These are phyloP conservation scores for Umbelopsis isabellina DNA, from an alignment of 192 early-diverging fungal species.

Conservation along the genomic window DNA sequence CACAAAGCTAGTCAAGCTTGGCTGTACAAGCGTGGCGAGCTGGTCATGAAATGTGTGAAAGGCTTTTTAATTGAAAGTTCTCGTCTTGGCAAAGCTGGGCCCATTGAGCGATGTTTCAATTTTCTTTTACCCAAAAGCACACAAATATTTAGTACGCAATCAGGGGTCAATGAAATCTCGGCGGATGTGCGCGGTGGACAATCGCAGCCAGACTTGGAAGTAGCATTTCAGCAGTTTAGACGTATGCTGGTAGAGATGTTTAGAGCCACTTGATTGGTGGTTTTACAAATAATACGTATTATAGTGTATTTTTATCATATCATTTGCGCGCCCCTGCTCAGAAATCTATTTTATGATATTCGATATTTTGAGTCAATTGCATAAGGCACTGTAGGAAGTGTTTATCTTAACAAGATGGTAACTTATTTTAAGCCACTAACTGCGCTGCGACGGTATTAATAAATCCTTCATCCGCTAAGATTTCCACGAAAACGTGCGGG, in stretches of 20 bases:
- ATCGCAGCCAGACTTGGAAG: constrained; percentile 31
- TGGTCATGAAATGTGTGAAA: constrained; percentile 54
- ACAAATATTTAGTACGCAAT: constrained; percentile 13
- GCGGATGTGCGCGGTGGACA: constrained; percentile 4
- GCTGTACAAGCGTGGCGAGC: constrained; percentile 50
- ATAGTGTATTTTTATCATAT: constrained; percentile 16
- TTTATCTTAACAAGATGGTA: too few relatives aligned
- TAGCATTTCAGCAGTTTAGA: constrained; percentile 50
- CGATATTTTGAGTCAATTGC: too few relatives aligned
- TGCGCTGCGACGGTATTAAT: too few relatives aligned
- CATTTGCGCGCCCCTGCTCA: not conserved
- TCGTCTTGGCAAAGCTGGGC: constrained; percentile 46
- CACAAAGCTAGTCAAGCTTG: constrained; percentile 37
- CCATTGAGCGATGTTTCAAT: constrained; percentile 51
- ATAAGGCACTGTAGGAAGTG: too few relatives aligned
- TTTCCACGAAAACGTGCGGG: too few relatives aligned
- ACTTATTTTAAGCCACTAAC: too few relatives aligned
- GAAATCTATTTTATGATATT: too few relatives aligned
- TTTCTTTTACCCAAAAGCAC: constrained; percentile 53
- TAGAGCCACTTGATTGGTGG: constrained; percentile 41
- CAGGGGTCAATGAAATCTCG: constrained; percentile 39
- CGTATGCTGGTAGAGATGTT: constrained; percentile 48
- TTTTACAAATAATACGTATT: not conserved
- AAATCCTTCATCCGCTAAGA: too few relatives aligned
- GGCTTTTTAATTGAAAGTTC: constrained; percentile 60